phyloP scores from a whole-genome alignment of 2,329 filamentous ascomycete genomes.

The Amylocarpus encephaloides region DNA sequence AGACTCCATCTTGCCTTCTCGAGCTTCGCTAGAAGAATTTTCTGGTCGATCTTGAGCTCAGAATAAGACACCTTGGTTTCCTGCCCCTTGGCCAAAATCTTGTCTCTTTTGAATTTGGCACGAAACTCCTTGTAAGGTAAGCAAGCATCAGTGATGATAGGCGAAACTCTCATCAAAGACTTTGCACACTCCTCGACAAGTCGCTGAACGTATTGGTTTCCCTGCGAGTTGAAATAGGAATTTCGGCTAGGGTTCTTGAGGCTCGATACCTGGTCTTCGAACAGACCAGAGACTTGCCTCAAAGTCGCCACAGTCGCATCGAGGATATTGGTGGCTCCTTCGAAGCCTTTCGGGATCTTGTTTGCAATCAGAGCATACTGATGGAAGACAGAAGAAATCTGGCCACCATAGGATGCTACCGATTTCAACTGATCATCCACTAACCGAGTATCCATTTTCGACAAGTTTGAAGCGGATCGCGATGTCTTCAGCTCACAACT shows the following conservation, averaged over 20 bases:
- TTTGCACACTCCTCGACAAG: constrained; percentile 20
- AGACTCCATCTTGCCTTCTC: constrained; percentile 17
- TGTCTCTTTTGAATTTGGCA: constrained; percentile 12
- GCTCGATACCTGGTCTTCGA: constrained; percentile 7
- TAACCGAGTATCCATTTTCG: not conserved
- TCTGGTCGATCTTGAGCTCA: constrained; percentile 14
- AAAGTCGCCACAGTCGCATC: constrained; percentile 18
- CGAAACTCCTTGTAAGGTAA: constrained; percentile 12
- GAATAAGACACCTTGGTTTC: not conserved
- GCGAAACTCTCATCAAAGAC: constrained; percentile 13
- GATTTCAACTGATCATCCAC: constrained; percentile 6
- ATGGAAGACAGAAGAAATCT: constrained; percentile 19
- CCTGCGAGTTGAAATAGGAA: constrained; percentile 19
- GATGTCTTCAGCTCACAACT: too few species aligned
- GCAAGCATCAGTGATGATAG: constrained; percentile 9
- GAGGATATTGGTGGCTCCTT: constrained; percentile 16
- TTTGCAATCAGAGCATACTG: constrained; percentile 11
- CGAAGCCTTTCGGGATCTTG: constrained; percentile 6
- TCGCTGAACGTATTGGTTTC: constrained; percentile 17
- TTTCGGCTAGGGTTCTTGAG: constrained; percentile 1
- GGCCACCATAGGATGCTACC: constrained; percentile 14
- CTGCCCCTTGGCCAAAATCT: constrained; percentile 4
- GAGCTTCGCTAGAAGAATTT: constrained; percentile 15
- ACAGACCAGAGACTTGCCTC: constrained; percentile 15
- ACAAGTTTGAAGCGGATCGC: too few species aligned